Conservation (phyloP, 2,329 filamentous ascomycete genomes). For the Phyllosticta citrichinensis region DNA sequence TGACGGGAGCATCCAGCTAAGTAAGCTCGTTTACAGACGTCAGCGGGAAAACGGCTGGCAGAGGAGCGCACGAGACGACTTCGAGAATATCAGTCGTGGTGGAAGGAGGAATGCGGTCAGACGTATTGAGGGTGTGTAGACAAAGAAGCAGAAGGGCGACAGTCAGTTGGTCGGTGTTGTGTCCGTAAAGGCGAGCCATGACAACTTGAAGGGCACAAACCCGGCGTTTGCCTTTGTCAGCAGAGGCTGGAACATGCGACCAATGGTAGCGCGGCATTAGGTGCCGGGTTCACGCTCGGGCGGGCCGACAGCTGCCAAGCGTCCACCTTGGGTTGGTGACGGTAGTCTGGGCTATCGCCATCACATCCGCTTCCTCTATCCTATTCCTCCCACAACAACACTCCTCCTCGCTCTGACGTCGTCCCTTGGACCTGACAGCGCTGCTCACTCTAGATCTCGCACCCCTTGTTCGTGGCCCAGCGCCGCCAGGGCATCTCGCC, state of each 20-base stretch:
- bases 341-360: no score
- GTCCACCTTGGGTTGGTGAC: no score
- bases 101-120: conserved; percentile 9
- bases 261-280: no score
- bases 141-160: background rate
- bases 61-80: conserved; percentile 9
- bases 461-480: background rate
- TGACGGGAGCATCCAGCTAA: background rate
- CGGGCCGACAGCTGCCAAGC: no score
- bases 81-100: conserved; percentile 11
- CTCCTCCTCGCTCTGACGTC: background rate
- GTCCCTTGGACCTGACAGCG: background rate
- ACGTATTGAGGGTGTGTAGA: no score
- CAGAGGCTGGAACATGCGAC: no score
- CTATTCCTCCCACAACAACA: background rate
- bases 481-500: background rate
- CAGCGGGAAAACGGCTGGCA: background rate
- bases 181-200: no score
- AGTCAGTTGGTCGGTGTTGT: no score
- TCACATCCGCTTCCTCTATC: no score
- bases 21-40: conserved; percentile 1
- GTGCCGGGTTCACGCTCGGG: no score
- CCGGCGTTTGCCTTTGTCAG: no score
- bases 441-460: background rate
- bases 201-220: no score